Conservation (phyloP, 768 basidiomycete species). For the Lanmaoa pseudosensibilis region DNA sequence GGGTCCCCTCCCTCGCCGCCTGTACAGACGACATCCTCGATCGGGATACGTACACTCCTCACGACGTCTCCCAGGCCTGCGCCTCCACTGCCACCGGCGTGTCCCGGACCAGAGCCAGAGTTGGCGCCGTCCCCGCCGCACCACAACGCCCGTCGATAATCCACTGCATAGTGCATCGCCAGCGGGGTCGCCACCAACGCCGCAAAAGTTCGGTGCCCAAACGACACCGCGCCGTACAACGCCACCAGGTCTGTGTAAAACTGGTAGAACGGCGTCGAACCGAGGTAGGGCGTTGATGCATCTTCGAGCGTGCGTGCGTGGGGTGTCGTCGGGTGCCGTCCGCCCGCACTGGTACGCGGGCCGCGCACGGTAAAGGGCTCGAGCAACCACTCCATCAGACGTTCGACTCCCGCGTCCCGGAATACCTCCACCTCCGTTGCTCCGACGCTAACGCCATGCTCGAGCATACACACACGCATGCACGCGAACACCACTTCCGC, state of each 20-base stretch:
- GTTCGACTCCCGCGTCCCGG: slow-evolving; percentile 64
- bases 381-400: slow-evolving; percentile 60
- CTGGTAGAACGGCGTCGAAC: slow-evolving; percentile 80
- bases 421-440: slow-evolving; percentile 62
- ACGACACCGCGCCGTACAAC: slow-evolving; percentile 90
- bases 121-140: slow-evolving; percentile 54
- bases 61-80: slow-evolving; percentile 31
- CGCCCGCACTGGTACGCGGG: too few relatives aligned
- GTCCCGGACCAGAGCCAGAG: background rate
- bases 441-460: slow-evolving; percentile 57
- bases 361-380: slow-evolving; percentile 46
- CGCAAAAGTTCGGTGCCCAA: slow-evolving; percentile 75
- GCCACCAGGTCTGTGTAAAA: slow-evolving; percentile 90
- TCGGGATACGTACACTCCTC: slow-evolving; percentile 53
- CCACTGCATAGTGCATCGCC: slow-evolving; percentile 71
- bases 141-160: slow-evolving; percentile 87
- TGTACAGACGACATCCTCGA: slow-evolving; percentile 48
- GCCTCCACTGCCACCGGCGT: background rate
- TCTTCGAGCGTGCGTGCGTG: slow-evolving; percentile 44
- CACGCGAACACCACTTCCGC: slow-evolving; percentile 61
- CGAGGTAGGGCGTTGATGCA: slow-evolving; percentile 59
- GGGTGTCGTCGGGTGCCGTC: background rate
- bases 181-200: slow-evolving; percentile 74
- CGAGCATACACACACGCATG: slow-evolving; percentile 96
- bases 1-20: slow-evolving; percentile 33